Base-by-base conservation (phyloP, 768 basidiomycete genomes). In the Tylopilus rubrobrunneus region DNA sequence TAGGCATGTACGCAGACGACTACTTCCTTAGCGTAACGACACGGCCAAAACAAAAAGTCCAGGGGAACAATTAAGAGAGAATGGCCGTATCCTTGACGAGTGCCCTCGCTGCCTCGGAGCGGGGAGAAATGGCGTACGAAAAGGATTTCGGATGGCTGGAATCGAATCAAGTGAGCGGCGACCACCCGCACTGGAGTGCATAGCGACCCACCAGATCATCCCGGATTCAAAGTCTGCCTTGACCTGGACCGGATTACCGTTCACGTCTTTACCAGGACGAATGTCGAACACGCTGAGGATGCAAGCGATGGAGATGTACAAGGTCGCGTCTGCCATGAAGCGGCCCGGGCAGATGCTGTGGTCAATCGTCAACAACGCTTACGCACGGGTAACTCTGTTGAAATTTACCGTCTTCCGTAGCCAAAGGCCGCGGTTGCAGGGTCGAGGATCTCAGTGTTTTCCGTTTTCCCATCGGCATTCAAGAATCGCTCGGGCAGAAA, bases 401-500 rank as follows among this genome's bases (percentile, higher is more conserved):
- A 17, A 47, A 50, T 27, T 54, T 43, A 69, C 67, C 73, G 67
- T 52, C 71, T 53, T 43, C 74, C 74, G 54, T 72, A 74, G 7
- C 73, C 71, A 31, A 74, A 74, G 14, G 68, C 68, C 31, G 65
- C 58, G 2, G 60, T 51, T 2, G 58, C 58, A 7, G 72, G 72
- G 51, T 71, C 68, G 21, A 66, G 65, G 37, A 72, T 54, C 5
- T 58, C 53, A 15, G 55, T 45, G 34, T 73, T 62, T 45, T 74
- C 62, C 21, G 73, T 69, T 17, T 33, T 40, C 19, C 74, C 75
- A 51, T 77, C 69, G 17, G 70, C 58, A 19, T 52, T 63, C 45
- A 76, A 42, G 66, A 74, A 77, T 43, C 76, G 67, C 39, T 71
- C 71, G 21, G 76, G 76, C 39, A 66, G 51, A 65, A 73, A 77